Conservation (phyloP, 1,284 basidiomycete genomes). For the Microbotryum silenes-acaulis region DNA sequence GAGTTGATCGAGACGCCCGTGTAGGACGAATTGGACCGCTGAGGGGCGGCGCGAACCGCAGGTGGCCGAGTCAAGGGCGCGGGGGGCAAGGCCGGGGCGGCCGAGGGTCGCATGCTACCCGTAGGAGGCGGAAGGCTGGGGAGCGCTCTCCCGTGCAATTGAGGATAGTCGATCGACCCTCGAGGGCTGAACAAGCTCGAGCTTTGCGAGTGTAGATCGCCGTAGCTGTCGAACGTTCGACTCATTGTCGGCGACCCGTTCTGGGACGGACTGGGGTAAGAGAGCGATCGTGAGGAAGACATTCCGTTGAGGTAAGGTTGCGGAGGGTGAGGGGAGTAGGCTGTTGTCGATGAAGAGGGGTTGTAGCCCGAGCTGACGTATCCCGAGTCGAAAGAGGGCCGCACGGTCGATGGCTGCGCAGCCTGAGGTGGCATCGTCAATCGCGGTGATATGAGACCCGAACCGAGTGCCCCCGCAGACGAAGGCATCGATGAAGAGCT, state of each 20-base stretch:
- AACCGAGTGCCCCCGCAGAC: constrained; percentile 2
- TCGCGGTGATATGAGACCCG: constrained; percentile 21
- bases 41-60: constrained; percentile 24
- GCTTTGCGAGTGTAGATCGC: constrained; percentile 60
- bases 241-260: constrained; percentile 57
- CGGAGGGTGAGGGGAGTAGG: constrained; percentile 6
- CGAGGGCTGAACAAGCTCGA: constrained; percentile 51
- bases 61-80: constrained; percentile 16
- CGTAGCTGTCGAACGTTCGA: constrained; percentile 52
- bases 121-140: constrained; percentile 60
- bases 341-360: constrained; percentile 20
- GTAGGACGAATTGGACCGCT: constrained; percentile 27
- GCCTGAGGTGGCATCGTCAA: constrained; percentile 29
- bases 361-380: constrained; percentile 8
- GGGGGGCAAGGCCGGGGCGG: constrained; percentile 20
- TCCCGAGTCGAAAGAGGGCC: constrained; percentile 12
- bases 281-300: constrained; percentile 46
- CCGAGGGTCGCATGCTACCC: constrained; percentile 50
- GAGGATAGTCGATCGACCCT: constrained; percentile 68
- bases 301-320: constrained; percentile 29
- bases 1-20: constrained; percentile 13
- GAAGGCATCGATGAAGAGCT: constrained; percentile 3
- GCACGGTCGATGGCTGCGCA: constrained; percentile 25
- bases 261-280: constrained; percentile 62
- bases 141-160: constrained; percentile 53